Evolutionary conservation across 495 filamentous ascomycete species (phyloP).

Genomic region (Cercophora samala): DNA sequence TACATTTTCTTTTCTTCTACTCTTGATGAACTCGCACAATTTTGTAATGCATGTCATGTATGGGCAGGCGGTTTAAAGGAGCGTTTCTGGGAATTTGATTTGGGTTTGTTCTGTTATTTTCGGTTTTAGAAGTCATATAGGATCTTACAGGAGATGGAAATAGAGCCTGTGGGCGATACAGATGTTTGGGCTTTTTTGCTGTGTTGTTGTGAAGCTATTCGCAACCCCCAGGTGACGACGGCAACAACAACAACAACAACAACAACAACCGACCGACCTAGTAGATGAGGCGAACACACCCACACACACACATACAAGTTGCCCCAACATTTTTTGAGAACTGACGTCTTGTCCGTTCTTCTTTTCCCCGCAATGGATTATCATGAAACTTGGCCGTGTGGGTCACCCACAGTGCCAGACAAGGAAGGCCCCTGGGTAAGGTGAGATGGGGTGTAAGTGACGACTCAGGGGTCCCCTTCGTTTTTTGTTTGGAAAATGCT

Average conservation of each 20-base stretch:
- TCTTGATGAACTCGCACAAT: neutral
- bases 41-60: neutral
- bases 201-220: neutral
- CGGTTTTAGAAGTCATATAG: neutral
- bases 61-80: neutral
- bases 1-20: neutral
- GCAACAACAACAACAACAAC: neutral
- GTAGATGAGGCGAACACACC: too few species aligned
- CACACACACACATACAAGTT: too few species aligned
- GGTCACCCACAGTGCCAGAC: neutral
- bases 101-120: neutral
- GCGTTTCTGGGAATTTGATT: neutral
- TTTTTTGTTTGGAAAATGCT: neutral
- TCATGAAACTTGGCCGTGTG: neutral
- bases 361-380: neutral
- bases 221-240: neutral
- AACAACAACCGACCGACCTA: neutral
- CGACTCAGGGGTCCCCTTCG: neutral
- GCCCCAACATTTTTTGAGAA: too few species aligned
- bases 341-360: neutral
- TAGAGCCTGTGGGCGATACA: neutral
- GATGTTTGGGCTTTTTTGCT: neutral
- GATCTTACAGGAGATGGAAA: neutral
- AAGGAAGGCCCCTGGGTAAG: neutral
- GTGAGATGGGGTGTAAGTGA: neutral